Conservation (phyloP, 2,329 filamentous ascomycete genomes). For the Aspergillus pseudoglaucus region DNA sequence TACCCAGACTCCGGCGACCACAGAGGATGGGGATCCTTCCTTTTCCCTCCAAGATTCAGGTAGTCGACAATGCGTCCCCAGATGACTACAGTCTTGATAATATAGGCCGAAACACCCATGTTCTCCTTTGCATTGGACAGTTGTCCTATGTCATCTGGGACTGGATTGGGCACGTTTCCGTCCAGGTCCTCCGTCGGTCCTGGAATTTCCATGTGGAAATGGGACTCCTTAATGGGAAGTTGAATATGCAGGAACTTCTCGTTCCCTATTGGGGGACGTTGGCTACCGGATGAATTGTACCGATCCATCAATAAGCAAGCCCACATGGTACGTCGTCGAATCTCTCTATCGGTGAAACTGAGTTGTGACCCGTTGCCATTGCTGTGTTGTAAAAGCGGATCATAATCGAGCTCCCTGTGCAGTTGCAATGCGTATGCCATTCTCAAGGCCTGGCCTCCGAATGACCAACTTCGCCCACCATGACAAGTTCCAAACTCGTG, state of each 20-base stretch:
- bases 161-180: constrained; percentile 60
- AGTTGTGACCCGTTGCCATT: constrained; percentile 54
- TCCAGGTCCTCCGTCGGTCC: constrained; percentile 78
- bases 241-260: constrained; percentile 86
- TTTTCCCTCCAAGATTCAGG: constrained; percentile 81
- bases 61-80: constrained; percentile 90
- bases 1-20: constrained; percentile 80
- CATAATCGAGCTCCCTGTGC: constrained; percentile 82
- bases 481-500: constrained; percentile 98
- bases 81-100: constrained; percentile 74
- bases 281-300: constrained; percentile 92
- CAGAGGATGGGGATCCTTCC: constrained; percentile 67
- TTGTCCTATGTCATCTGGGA: constrained; percentile 58
- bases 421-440: constrained; percentile 96
- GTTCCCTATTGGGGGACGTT: constrained; percentile 82
- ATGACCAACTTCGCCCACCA: constrained; percentile 89
- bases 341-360: constrained; percentile 89
- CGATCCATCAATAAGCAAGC: constrained; percentile 96
- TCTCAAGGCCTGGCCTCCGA: constrained; percentile 87
- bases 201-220: constrained; percentile 86
- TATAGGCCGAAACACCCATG: constrained; percentile 90
- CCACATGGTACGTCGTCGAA: constrained; percentile 93
- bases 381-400: constrained; percentile 59
- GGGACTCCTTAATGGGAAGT: constrained; percentile 80
- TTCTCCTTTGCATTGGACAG: constrained; percentile 65